Evolutionary conservation across 2,329 filamentous ascomycete genomes (phyloP).

Genomic region (Chrysoporthe cubensis): DNA sequence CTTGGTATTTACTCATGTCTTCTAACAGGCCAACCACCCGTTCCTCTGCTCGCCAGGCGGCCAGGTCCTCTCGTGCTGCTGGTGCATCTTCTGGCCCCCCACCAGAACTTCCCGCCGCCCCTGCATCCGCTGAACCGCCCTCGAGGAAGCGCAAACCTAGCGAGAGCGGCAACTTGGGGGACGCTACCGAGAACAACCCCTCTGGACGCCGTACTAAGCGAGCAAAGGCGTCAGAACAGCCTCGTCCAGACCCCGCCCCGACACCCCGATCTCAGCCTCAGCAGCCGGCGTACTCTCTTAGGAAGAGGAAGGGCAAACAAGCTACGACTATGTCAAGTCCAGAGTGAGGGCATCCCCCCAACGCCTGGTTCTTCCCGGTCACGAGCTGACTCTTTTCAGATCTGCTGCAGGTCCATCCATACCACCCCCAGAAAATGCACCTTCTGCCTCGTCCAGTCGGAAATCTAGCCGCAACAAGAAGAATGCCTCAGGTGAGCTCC

Average conservation of each 20-base stretch:
- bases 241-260: slow-evolving; percentile 42
- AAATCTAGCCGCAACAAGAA: slow-evolving; percentile 77
- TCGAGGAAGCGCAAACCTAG: slow-evolving; percentile 76
- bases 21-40: slow-evolving; percentile 81
- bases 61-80: slow-evolving; percentile 55
- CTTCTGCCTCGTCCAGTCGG: slow-evolving; percentile 69
- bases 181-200: slow-evolving; percentile 35
- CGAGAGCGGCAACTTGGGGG: slow-evolving; percentile 53
- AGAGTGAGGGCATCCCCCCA: slow-evolving; percentile 56
- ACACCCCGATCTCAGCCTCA: slow-evolving; percentile 28
- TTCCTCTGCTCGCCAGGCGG: slow-evolving; percentile 89
- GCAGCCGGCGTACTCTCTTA: slow-evolving; percentile 47
- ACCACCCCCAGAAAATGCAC: slow-evolving; percentile 59
- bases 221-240: slow-evolving; percentile 63
- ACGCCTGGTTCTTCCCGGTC: not conserved
- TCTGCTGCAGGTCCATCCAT: slow-evolving; percentile 61
- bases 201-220: slow-evolving; percentile 70
- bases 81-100: slow-evolving; percentile 44
- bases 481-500: slow-evolving; percentile 44
- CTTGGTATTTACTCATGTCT: slow-evolving; percentile 76
- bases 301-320: slow-evolving; percentile 62
- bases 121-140: slow-evolving; percentile 45
- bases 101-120: slow-evolving; percentile 45
- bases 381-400: slow-evolving; percentile 28
- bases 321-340: slow-evolving; percentile 72